Percentiles rank a stretch among this genome's conserved stretches.
Evolutionary conservation across 2,329 filamentous ascomycete genomes (phyloP).

Genomic region (Purpureocillium lavendulum): DNA sequence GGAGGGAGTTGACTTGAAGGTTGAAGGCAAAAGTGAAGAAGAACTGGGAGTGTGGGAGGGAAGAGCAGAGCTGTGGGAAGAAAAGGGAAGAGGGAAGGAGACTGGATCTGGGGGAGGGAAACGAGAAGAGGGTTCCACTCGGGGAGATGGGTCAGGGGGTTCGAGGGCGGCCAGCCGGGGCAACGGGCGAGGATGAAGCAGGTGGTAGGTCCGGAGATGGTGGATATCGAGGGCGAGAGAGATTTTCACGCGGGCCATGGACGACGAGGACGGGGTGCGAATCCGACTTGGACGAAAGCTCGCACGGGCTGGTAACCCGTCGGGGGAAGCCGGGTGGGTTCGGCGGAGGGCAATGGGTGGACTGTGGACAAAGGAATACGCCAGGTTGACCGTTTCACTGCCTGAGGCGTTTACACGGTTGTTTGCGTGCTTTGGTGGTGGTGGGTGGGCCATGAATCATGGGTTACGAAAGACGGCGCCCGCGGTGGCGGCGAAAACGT

Average conservation of each 20-base stretch:
- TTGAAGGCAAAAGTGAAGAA: conserved; percentile 25
- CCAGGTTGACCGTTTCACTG: conserved; percentile 11
- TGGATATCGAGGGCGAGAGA: conserved; percentile 16
- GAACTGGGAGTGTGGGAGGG: conserved; percentile 17
- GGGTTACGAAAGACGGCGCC: too few species aligned
- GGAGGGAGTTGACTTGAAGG: conserved; percentile 21
- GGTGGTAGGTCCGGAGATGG: background rate
- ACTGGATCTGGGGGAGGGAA: conserved; percentile 25
- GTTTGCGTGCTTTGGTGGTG: conserved; percentile 3
- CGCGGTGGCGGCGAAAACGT: too few species aligned
- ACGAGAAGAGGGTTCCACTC: conserved; percentile 24
- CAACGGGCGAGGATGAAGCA: conserved; percentile 21
- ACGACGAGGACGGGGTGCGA: conserved; percentile 15
- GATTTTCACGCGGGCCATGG: conserved; percentile 15
- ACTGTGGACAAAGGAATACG: conserved; percentile 5
- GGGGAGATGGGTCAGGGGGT: conserved; percentile 20
- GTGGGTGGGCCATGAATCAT: conserved; percentile 8
- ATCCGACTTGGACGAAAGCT: conserved; percentile 13
- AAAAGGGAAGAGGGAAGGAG: conserved; percentile 32
- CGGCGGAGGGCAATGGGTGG: conserved; percentile 15
- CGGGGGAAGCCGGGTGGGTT: conserved; percentile 27
- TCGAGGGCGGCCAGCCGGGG: conserved; percentile 24
- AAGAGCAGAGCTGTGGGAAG: conserved; percentile 23
- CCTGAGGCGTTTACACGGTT: conserved; percentile 19
- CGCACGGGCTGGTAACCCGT: conserved; percentile 19